Base-by-base conservation (phyloP, 345 rosid genomes). In the Brassica incana region DNA sequence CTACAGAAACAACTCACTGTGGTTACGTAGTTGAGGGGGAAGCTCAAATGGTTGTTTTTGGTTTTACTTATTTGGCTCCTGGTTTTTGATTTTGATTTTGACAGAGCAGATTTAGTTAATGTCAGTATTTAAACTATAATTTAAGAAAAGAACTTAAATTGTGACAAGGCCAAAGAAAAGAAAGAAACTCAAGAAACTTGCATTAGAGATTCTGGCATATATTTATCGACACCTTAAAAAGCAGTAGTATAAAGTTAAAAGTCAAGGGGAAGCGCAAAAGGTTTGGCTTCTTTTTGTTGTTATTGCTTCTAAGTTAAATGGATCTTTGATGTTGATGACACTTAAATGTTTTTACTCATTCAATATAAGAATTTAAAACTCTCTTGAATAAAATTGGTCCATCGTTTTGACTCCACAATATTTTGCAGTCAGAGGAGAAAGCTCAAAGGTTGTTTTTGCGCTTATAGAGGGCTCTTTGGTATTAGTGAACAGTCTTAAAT, bases 381-480 rank as follows among this genome's bases (percentile, higher is more conserved):
- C 52, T 45, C 52, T 45, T 11, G 52, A 45, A 12, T 11, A 36
- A 12, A 11, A 45, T 5, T 45, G 15, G 52, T 12, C 52, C 52
- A 45, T 45, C 15, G 52, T 45, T 11, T 45, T 45, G 52, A 45
- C 15, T 45, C 52, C 52, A 7, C 43, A 45, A 45, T 45, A 45
- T 45, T 45, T n/a, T 43, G 14, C 50, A 9, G 12, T 58, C 62
- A 54, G 8, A 8, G 63, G 14, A 65, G 69, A 52, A 33, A 52
- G 30, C 66, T 72, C 23, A 62, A 73, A 60, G 61, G 33, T 35
- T 71, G 71, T 1, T 69, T 40, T 56, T 29, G 36, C 50, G 27
- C 16, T 72, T 61, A 6, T 56, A 27, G 77, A 27, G 10, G 77
- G 33, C 70, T 74, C 50, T 64, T 64, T 2, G 35, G 63, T 64